phyloP scores from a whole-genome alignment of 495 filamentous ascomycete genomes.

The Xylaria bambusicola region DNA sequence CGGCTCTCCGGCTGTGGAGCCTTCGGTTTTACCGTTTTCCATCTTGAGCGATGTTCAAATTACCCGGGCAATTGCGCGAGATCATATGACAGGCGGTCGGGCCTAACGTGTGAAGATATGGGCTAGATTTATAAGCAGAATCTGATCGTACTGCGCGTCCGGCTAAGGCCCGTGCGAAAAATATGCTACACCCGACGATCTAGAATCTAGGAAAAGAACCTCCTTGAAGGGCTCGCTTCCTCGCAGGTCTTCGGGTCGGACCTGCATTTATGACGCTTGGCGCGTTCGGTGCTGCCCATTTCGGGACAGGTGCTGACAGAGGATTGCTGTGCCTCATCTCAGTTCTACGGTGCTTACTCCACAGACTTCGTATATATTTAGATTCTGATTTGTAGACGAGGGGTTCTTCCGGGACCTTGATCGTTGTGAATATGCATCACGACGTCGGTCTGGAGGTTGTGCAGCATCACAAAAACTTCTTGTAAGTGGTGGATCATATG shows the following conservation, averaged over 20 bases:
- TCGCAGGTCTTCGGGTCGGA: background rate
- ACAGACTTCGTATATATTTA: no score
- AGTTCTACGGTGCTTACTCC: no score
- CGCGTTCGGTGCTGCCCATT: conserved; percentile 8
- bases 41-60: background rate
- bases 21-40: conserved; percentile 1
- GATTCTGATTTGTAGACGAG: no score
- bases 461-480: no score
- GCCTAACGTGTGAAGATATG: background rate
- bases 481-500: no score
- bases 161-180: background rate
- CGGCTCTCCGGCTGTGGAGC: background rate
- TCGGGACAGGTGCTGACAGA: background rate
- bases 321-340: no score
- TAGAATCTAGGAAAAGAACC: background rate
- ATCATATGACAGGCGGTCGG: background rate
- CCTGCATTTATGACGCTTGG: conserved; percentile 6
- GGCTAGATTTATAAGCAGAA: background rate
- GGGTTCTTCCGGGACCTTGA: no score
- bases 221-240: no score
- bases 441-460: no score
- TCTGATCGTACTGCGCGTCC: background rate
- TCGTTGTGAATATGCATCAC: no score
- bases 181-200: background rate
- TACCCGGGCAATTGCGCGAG: background rate